These are phyloP conservation scores for Pythium coloratum DNA, from an alignment of 352 stramenopile genomes.

Conservation along the genomic window DNA sequence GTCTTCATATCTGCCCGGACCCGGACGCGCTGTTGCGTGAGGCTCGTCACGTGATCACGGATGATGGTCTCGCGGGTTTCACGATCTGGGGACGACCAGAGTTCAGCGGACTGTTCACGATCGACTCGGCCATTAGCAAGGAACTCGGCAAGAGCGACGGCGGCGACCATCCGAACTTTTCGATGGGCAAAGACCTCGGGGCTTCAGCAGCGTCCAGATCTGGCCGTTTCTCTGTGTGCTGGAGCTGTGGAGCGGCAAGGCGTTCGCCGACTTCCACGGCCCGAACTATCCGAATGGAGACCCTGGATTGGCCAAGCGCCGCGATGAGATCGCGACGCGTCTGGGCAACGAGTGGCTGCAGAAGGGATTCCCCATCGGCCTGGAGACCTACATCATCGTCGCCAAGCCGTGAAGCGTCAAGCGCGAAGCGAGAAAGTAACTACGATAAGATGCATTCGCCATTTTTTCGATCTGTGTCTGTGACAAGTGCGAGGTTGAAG, in stretches of 20 bases:
- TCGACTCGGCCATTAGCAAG: constrained; percentile 27
- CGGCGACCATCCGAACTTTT: constrained; percentile 42
- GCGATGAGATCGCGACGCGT: constrained; percentile 33
- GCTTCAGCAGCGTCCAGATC: constrained; percentile 39
- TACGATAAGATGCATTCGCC: no score
- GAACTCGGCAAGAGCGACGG: constrained; percentile 36
- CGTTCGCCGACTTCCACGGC: constrained; percentile 42
- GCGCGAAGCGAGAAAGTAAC: no score
- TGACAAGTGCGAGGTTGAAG: no score
- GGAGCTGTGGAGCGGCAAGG: constrained; percentile 45
- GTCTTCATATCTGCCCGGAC: constrained; percentile 31
- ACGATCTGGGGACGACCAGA: constrained; percentile 25
- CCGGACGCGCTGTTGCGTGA: constrained; percentile 51
- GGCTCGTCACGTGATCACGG: constrained; percentile 36
- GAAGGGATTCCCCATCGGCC: constrained; percentile 43
- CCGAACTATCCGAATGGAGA: constrained; percentile 27
- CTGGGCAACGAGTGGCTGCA: constrained; percentile 47
- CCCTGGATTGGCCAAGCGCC: constrained; percentile 29
- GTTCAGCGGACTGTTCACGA: constrained; percentile 41
- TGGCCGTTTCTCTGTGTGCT: constrained; percentile 52
- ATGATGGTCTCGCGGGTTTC: constrained; percentile 36
- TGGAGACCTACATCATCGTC: constrained; percentile 21
- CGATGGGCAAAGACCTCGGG: constrained; percentile 44
- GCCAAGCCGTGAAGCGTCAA: constrained; percentile 13
- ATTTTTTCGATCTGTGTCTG: no score